Conservation (phyloP, 352 stramenopile species). For the Ophiocytium majus region DNA sequence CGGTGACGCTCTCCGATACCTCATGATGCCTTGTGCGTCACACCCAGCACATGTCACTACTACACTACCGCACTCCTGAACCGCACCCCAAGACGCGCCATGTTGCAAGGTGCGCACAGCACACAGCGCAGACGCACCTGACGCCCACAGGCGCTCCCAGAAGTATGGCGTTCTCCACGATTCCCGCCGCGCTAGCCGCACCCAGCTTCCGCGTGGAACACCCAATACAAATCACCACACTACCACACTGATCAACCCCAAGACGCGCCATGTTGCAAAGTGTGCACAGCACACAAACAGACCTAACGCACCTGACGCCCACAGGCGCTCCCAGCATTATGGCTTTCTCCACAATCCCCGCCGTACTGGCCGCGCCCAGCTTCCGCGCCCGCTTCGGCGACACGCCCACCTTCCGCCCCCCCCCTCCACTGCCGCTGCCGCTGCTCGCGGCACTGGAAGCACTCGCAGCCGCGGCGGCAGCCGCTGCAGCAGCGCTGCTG, state of each 20-base stretch:
- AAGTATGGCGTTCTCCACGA: slow-evolving; percentile 64
- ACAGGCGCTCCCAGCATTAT: slow-evolving; percentile 63
- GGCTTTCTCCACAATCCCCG: slow-evolving; percentile 55
- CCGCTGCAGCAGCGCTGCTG: slow-evolving; percentile 6
- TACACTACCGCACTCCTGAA: too few species aligned
- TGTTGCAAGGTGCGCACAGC: too few species aligned
- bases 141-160: slow-evolving; percentile 73
- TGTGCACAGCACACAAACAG: too few species aligned
- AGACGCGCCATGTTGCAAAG: too few species aligned
- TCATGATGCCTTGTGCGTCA: too few species aligned
- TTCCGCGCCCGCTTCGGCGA: not conserved
- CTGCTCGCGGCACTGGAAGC: too few species aligned
- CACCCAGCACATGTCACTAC: too few species aligned
- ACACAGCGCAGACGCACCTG: slow-evolving; percentile 16
- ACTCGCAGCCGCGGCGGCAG: not conserved
- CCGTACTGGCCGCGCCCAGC: slow-evolving; percentile 1
- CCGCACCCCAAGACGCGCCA: too few species aligned
- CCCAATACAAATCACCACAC: too few species aligned
- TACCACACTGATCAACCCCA: too few species aligned
- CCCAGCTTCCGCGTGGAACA: too few species aligned
- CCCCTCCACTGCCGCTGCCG: not conserved
- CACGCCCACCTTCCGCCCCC: not conserved
- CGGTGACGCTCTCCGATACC: too few species aligned
- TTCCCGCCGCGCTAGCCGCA: slow-evolving; percentile 47
- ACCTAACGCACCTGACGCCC: slow-evolving; percentile 46